A percentile compares a stretch with the other conserved stretches of the same genome.
These are phyloP conservation scores for Candida sp. DNA, from an alignment of 1,139 yeast species.

Conservation along the genomic window DNA sequence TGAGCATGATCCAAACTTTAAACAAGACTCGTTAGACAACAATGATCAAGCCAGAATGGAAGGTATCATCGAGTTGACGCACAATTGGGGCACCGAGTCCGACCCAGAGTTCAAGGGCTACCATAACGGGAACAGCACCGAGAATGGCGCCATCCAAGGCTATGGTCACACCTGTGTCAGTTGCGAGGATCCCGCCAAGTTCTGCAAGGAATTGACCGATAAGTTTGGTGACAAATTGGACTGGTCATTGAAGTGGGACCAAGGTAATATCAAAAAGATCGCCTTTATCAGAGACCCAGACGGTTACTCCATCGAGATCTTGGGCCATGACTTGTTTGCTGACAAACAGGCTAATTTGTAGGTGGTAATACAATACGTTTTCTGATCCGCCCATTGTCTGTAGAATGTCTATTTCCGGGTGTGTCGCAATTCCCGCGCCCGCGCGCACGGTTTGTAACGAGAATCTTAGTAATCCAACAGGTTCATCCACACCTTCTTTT, in stretches of 20 bases:
- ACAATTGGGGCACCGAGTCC: slow-evolving; percentile 93
- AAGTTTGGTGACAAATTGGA: slow-evolving; percentile 34
- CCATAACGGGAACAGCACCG: slow-evolving; percentile 77
- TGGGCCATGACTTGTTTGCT: slow-evolving; percentile 30
- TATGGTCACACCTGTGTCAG: slow-evolving; percentile 86
- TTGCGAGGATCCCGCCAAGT: slow-evolving; percentile 63
- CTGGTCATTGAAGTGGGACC: slow-evolving; percentile 56
- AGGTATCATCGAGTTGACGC: slow-evolving; percentile 85
- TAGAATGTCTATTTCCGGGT: neutral
- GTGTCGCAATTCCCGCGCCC: neutral
- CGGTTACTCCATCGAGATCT: slow-evolving; percentile 81
- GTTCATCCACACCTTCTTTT: neutral
- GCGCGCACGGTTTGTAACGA: neutral
- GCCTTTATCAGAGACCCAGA: slow-evolving; percentile 93
- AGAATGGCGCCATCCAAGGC: slow-evolving; percentile 69
- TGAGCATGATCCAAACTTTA: slow-evolving; percentile 42
- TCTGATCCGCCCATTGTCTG: neutral
- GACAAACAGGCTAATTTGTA: slow-evolving; percentile 5
- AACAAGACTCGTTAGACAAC: slow-evolving; percentile 35
- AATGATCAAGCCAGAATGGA: slow-evolving; percentile 49
- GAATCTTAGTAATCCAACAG: neutral
- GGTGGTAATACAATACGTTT: neutral
- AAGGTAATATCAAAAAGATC: slow-evolving; percentile 59
- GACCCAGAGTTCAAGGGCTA: slow-evolving; percentile 73
- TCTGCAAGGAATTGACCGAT: slow-evolving; percentile 55